Evolutionary conservation across 2,329 filamentous ascomycete species (phyloP), one percentile per base, ranked within the genome.

Genomic region (Didymella exigua): DNA sequence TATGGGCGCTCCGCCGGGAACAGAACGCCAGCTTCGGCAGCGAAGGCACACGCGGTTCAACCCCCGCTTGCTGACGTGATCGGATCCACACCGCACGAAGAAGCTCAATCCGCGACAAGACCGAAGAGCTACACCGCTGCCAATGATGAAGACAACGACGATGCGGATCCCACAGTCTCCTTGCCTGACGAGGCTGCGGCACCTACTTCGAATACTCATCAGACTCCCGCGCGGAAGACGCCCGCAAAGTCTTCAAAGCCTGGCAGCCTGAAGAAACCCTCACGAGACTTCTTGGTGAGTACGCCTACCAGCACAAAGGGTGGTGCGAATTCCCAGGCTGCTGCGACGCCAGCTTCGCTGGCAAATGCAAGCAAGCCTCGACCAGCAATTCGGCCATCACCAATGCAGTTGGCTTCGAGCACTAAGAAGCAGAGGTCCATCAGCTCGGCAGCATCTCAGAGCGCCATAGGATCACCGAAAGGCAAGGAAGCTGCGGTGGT

Each of bases 181-280:
- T 62, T 58, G 30, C 41, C 60, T 3, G 30, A 58, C 21, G 43
- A 50, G 24, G 38, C 54, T 29, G 29, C 34, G n/a, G 18, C 38
- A 30, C 13, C 27, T 24, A n/a, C 23, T 10, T 23, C 36, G 4
- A 51, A 41, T 16, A 14, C 30, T 14, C 24, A n/a, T 11, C 46
- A 47, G 5, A 52, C 53, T 2, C 46, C 57, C 31, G 44, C 33
- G 21, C 48, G 27, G 8, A 43, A 16, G 13, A 16, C 26, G 1
- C 21, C n/a, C 30, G 19, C 23, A 3, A 57, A 50, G 45, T 14
- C 34, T 23, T 23, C 11, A 13, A 60, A 49, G 29, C 50, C 55
- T 8, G 58, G 58, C 14, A 58, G 55, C 29, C 29, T 58, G 21
- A 56, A 56, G 31, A 60, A 57, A 18, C 52, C 59, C n/a, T 55